phyloP scores from a whole-genome alignment of 768 basidiomycete genomes.

The Sarcodon aspratus region DNA sequence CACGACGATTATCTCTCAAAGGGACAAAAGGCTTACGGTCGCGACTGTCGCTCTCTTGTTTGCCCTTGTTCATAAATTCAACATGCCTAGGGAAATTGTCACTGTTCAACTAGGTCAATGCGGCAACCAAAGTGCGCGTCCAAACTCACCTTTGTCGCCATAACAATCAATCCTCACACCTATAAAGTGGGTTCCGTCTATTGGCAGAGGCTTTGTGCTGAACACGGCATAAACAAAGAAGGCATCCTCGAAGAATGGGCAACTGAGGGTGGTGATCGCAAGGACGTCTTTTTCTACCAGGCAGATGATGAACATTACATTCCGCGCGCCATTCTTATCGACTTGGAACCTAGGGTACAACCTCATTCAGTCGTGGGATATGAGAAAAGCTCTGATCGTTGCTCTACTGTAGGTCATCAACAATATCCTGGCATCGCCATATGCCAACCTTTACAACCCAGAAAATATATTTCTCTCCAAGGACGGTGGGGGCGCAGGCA shows the following conservation, averaged over 20 bases:
- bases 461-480: conserved; percentile 96
- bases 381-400: neutral
- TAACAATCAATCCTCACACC: conserved; percentile 3
- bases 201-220: conserved; percentile 97
- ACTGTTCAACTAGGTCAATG: conserved; percentile 85
- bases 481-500: conserved; percentile 98
- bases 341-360: conserved; percentile 88
- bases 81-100: conserved; percentile 78
- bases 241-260: conserved; percentile 98
- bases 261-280: conserved; percentile 88
- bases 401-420: conserved; percentile 71
- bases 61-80: neutral
- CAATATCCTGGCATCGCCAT: conserved; percentile 81
- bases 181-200: conserved; percentile 86
- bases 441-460: conserved; percentile 89
- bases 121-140: conserved; percentile 73
- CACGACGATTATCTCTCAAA: neutral
- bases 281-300: conserved; percentile 99
- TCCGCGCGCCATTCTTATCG: conserved; percentile 90
- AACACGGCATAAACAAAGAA: conserved; percentile 94
- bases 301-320: conserved; percentile 99
- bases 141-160: conserved; percentile 5
- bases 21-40: neutral
- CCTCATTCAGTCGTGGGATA: neutral
- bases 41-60: neutral